Evolutionary conservation across 2,329 filamentous ascomycete genomes (phyloP).

Genomic region (Fragosphaeria purpurea): DNA sequence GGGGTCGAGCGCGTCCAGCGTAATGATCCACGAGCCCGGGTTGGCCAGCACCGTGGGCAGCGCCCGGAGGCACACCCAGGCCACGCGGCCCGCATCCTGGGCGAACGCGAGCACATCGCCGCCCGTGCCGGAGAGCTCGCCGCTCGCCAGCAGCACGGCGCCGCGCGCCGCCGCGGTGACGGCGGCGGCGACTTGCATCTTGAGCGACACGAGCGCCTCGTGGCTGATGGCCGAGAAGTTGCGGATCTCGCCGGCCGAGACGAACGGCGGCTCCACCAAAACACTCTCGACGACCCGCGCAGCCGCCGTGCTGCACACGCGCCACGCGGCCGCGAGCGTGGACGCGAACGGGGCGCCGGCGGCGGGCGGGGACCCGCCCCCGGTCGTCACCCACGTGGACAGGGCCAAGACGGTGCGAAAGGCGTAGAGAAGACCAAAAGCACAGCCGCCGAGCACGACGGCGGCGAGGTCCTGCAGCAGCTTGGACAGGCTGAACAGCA

Average conservation of each 20-base stretch:
- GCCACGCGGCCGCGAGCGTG: constrained; percentile 25
- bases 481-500: constrained; percentile 65
- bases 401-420: constrained; percentile 30
- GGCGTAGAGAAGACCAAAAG: constrained; percentile 24
- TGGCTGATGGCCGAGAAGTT: constrained; percentile 71
- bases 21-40: constrained; percentile 49
- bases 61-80: constrained; percentile 19
- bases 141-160: constrained; percentile 34
- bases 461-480: constrained; percentile 66
- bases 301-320: constrained; percentile 31
- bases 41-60: constrained; percentile 29
- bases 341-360: constrained; percentile 1
- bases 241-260: constrained; percentile 53
- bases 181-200: constrained; percentile 37
- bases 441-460: constrained; percentile 49
- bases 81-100: constrained; percentile 12
- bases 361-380: constrained; percentile 11
- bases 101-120: constrained; percentile 12
- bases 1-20: constrained; percentile 35
- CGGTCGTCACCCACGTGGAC: constrained; percentile 24
- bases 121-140: constrained; percentile 27
- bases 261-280: constrained; percentile 38
- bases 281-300: constrained; percentile 41
- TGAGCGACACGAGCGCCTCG: constrained; percentile 53
- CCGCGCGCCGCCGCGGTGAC: constrained; percentile 28